Base-by-base conservation (phyloP, 169 alveolate species). In the Plasmodium gonderi region DNA sequence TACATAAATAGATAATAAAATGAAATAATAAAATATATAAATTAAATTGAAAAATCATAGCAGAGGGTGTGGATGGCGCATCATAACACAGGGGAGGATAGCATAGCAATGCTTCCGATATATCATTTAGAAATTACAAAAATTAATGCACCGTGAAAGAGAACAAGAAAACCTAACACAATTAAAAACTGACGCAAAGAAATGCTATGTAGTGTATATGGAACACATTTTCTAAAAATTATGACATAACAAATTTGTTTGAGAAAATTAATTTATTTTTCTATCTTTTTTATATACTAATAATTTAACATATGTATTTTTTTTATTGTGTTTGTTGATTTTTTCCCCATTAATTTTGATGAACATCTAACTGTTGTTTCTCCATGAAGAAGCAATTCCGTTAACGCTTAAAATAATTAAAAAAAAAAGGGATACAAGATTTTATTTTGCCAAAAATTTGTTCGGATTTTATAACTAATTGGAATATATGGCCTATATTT, bases 241-340 rank as follows among this genome's bases (percentile, higher is more conserved):
- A 42, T 36, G 23, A 68, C 23, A 6, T 17, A 42, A 69, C 79
- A 69, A 31, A 69, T 14, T 31, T 69, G 14, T 33, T 69, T 69
- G 54, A 20, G 9, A 6, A 33, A 69, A 7, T 69, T 31, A 11
- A 45, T 7, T 45, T 45, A 7, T 69, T 31, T 69, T 31, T 69
- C 7, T 33, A 8, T 33, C n/a, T 69, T 69, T 69, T 69, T 33
- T 69, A 17, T 42, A 26, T 69, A 38, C 17, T 69, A 17, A 31
- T 69, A 69, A 26, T 26, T 23, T 31, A 33, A 33, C 31, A 33
- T 6, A 17, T 9, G n/a, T 69, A 42, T 42, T 69, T 69, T 36
- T 31, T 69, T 69, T 69, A 17, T 69, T 69, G 26, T 69, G 79
- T 69, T 45, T n/a, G n/a, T n/a, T n/a, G n/a, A 60, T 29, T 20